Evolutionary conservation across 768 basidiomycete genomes (phyloP), one percentile per base, ranked within the genome.

Genomic region (Tylopilus rubrobrunneus): DNA sequence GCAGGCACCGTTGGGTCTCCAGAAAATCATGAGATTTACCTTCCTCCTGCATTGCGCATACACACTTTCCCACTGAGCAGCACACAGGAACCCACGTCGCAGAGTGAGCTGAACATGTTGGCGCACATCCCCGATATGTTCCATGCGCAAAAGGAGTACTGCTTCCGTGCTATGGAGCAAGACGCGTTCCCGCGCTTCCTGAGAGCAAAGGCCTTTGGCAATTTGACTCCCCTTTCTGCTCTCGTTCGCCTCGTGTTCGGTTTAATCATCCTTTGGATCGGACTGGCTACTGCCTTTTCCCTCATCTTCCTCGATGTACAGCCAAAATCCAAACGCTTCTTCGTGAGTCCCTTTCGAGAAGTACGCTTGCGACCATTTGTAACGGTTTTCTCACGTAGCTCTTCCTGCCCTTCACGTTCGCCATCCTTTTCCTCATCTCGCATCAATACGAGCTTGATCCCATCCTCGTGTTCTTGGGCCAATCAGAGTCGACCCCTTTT

Each of bases 381-480:
- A 11, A 55, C 41, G 19, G 41, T 58, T 50, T 41, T 41, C 40
- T 29, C 25, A 21, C 23, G 29, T 67, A 97, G 95, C 85, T 97
- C 63, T 96, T 98, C 76, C 79, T 98, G 27, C 96, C 97, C 0
- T 98, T 97, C 73, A 78, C 88, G 21, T 68, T 98, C 60, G 92
- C 95, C 51, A 74, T 90, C 64, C 86, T 97, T 60, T 90, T 89
- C 77, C 85, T 99, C 59, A 79, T 98, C 53, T 92, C 95, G 15
- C 92, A 97, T 66, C 93, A 95, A 71, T 98, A 98, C 73, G 94
- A 97, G 70, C 86, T 98, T 49, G 96, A 98, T 68, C 97, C 97
- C 11, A 77, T 98, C 64, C 86, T 98, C 60, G 89, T 98, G 59
- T 91, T 98, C 74, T 73, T 98, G 64, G 86, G 86, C 56, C 90